Conservation (phyloP, 2,329 filamentous ascomycete genomes). For the Orbilia quercus region DNA sequence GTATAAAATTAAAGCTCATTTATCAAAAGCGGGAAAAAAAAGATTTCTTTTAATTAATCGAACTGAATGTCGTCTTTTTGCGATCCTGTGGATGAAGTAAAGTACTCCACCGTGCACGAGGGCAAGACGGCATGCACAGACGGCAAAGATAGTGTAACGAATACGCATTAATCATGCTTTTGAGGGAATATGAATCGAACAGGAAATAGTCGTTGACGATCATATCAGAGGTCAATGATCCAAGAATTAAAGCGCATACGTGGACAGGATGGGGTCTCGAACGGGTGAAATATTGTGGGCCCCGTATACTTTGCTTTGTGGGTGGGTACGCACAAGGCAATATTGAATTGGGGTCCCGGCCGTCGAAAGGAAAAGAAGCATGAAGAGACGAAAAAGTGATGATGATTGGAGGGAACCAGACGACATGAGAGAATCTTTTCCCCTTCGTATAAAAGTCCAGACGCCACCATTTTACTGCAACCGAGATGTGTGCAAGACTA, state of each 20-base stretch:
- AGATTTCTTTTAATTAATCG: background rate
- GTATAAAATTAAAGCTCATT: background rate
- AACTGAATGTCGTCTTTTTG: background rate
- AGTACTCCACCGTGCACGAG: too few species aligned
- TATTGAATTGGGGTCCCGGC: conserved; percentile 1
- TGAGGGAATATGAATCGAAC: conserved; percentile 21
- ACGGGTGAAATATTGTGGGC: too few species aligned
- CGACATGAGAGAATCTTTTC: too few species aligned
- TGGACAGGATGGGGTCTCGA: background rate
- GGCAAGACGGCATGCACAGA: background rate
- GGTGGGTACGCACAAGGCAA: too few species aligned
- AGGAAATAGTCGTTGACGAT: conserved; percentile 23
- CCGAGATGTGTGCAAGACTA: conserved; percentile 15
- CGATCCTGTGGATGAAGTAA: background rate
- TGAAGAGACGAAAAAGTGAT: background rate
- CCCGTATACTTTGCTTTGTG: too few species aligned
- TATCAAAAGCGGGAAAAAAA: background rate
- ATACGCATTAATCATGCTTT: conserved; percentile 2
- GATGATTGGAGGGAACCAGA: conserved; percentile 20
- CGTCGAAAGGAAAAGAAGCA: conserved; percentile 8
- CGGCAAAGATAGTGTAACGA: background rate
- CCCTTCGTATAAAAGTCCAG: background rate
- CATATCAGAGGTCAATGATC: conserved; percentile 14
- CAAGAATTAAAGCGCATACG: conserved; percentile 21
- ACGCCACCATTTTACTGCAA: conserved; percentile 42